Evolutionary conservation across 1,284 basidiomycete genomes (phyloP).

Genomic region (Boletellus dicymbophilus): DNA sequence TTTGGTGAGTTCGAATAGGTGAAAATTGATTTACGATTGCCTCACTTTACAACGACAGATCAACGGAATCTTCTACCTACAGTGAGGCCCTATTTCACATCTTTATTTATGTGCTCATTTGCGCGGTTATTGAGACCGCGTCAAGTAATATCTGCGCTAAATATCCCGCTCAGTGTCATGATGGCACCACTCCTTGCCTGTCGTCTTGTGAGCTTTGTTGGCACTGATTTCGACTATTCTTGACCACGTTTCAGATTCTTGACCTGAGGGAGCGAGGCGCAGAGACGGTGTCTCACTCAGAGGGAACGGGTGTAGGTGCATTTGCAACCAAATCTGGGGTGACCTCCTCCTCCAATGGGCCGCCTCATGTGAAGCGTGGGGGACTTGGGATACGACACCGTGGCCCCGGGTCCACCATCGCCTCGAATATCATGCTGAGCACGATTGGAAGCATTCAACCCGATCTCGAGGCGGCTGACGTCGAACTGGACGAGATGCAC

Average conservation of each 20-base stretch:
- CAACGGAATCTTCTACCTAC: slow-evolving; percentile 82
- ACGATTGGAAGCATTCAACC: slow-evolving; percentile 67
- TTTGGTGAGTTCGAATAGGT: slow-evolving; percentile 38
- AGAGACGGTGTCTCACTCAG: slow-evolving; percentile 69
- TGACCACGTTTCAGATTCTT: slow-evolving; percentile 51
- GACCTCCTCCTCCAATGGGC: slow-evolving; percentile 48
- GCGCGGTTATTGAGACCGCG: slow-evolving; percentile 53
- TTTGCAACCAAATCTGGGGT: slow-evolving; percentile 60
- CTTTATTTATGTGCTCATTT: slow-evolving; percentile 5
- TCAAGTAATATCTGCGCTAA: slow-evolving; percentile 79
- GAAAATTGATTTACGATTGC: neutral
- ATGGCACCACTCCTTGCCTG: slow-evolving; percentile 77
- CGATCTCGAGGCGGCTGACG: slow-evolving; percentile 53
- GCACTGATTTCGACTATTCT: neutral
- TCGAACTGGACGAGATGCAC: slow-evolving; percentile 55
- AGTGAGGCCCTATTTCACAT: slow-evolving; percentile 44
- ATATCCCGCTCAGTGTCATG: slow-evolving; percentile 85
- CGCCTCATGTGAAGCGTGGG: slow-evolving; percentile 35
- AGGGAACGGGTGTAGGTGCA: slow-evolving; percentile 59
- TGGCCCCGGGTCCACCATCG: slow-evolving; percentile 40
- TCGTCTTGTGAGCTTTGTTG: slow-evolving; percentile 52
- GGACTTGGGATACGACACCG: slow-evolving; percentile 38
- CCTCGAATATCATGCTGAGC: slow-evolving; percentile 66
- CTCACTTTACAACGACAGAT: slow-evolving; percentile 38
- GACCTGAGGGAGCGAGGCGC: slow-evolving; percentile 77